These are phyloP conservation scores for Quercus ilex DNA, from an alignment of 306 rosid species.

Conservation along the genomic window DNA sequence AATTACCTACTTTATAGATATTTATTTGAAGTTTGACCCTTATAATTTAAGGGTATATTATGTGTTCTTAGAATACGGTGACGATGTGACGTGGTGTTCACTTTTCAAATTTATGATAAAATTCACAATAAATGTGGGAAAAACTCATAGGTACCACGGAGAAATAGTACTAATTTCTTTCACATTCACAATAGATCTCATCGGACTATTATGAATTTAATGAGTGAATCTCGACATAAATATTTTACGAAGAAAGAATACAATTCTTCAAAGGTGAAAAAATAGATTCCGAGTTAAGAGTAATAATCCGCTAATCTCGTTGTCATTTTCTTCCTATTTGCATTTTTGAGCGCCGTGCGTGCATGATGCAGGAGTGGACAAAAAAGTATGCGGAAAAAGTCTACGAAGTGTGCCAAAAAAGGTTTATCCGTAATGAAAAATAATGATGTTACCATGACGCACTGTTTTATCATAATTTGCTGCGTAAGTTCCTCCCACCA, in stretches of 20 bases:
- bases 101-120: no score
- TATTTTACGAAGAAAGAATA: rapidly evolving
- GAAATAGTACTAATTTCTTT: no score
- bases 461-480: background rate
- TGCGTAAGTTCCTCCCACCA: background rate
- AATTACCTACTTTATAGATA: no score
- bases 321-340: background rate
- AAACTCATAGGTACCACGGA: no score
- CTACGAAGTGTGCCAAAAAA: background rate
- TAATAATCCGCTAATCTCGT: background rate
- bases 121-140: rapidly evolving
- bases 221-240: rapidly evolving
- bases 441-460: background rate
- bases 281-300: no score
- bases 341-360: background rate
- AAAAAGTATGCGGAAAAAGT: background rate
- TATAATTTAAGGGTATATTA: no score
- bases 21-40: no score
- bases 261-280: no score
- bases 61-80: no score
- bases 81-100: no score
- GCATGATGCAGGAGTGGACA: background rate
- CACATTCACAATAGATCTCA: rapidly evolving
- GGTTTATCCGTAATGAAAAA: background rate
- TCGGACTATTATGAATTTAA: rapidly evolving